These are phyloP conservation scores for Globisporangium ultimum DNA, from an alignment of 352 stramenopile species.

Conservation along the genomic window DNA sequence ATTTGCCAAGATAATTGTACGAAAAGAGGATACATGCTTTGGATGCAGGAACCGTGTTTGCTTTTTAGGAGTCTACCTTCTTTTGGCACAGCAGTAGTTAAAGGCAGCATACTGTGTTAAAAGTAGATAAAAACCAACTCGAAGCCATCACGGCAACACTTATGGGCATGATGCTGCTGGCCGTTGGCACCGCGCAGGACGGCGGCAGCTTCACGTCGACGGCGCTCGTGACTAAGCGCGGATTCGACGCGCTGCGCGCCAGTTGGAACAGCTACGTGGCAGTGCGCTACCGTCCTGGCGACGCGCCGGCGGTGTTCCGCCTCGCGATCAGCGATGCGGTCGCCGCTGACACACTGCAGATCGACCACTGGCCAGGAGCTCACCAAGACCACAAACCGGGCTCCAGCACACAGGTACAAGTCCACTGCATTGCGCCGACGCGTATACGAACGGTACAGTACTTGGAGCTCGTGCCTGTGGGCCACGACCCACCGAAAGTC, in stretches of 20 bases:
- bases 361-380: slow-evolving; percentile 45
- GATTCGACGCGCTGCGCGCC: slow-evolving; percentile 11
- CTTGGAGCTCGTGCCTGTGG: slow-evolving; percentile 38
- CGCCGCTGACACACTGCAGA: slow-evolving; percentile 14
- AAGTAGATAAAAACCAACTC: no score
- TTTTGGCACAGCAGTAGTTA: no score
- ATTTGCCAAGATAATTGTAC: no score
- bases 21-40: no score
- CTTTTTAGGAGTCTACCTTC: no score
- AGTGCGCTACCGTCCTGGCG: slow-evolving; percentile 9
- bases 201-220: slow-evolving; percentile 22
- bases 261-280: slow-evolving; percentile 28
- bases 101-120: no score
- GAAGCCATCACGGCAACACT: no score
- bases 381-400: not conserved
- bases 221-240: slow-evolving; percentile 29
- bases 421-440: slow-evolving; percentile 22
- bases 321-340: slow-evolving; percentile 27
- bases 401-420: slow-evolving; percentile 10
- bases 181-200: slow-evolving; percentile 6
- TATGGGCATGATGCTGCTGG: slow-evolving; percentile 23
- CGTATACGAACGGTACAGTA: slow-evolving; percentile 43
- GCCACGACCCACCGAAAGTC: slow-evolving; percentile 33
- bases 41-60: no score
- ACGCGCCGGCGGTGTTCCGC: slow-evolving; percentile 29